Base-by-base conservation (phyloP, 768 basidiomycete genomes). In the Cytidiella melzeri region DNA sequence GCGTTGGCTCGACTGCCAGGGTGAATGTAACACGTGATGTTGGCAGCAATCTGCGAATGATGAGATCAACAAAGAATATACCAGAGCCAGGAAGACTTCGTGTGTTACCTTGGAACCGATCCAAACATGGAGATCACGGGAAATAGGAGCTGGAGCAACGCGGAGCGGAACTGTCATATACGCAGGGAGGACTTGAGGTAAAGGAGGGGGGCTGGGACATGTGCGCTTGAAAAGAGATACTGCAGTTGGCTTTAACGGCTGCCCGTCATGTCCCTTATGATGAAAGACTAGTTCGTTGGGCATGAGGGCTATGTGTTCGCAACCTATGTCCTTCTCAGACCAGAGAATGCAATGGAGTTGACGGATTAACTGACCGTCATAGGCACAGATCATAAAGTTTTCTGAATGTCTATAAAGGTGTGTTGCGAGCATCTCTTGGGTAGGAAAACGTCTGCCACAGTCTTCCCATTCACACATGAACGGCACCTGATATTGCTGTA, bases 91-190 rank as follows among this genome's bases (percentile, higher is more conserved):
- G 39, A 13, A 20, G 34, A 43, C 25, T 15, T 25, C 41, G n/a
- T n/a, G n/a, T 52, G 74, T 53, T 59, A 84, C 85, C 80, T 76
- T 79, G 51, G 74, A 73, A 11, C 72, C 75, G 30, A 85, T 60
- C 38, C 58, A 56, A 13, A 62, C 67, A 58, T 85, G 85, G 39
- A 75, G 71, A 18, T 75, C 73, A 45, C 65, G 59, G 11, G 79
- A 66, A 48, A 87, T 80, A 4, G 64, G 58, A 36, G 74, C 65
- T 45, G 69, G 73, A 6, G 60, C 54, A 4, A 83, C 69, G 13
- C 63, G 67, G 51, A 69, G 64, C 10, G 76, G 66, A 48, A 74
- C 69, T 23, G 76, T 59, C 55, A 73, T 68, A 58, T 82, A 81
- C 5, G 76, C 67, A 25, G 81, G 81, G 34, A 82, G 58, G 12